These are phyloP conservation scores for Aspergillus felis DNA, from an alignment of 2,329 filamentous ascomycete species.

Conservation along the genomic window DNA sequence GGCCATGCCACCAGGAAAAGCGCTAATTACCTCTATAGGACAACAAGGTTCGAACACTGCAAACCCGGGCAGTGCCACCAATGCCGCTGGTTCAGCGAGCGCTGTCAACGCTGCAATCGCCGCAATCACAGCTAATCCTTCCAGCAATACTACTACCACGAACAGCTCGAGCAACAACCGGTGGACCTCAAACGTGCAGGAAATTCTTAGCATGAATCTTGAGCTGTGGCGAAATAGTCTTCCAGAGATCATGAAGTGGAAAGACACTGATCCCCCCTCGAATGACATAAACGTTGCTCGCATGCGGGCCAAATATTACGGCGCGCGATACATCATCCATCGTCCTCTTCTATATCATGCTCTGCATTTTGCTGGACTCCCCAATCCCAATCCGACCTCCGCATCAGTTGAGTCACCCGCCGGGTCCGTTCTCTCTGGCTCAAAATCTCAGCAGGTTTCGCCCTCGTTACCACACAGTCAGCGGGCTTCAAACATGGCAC, in stretches of 20 bases:
- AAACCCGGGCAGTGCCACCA: neutral
- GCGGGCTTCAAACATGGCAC: constrained; percentile 27
- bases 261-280: constrained; percentile 67
- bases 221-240: constrained; percentile 53
- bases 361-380: constrained; percentile 47
- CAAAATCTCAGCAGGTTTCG: constrained; percentile 34
- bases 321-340: constrained; percentile 83
- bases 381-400: constrained; percentile 31
- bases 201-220: constrained; percentile 46
- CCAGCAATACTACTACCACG: neutral
- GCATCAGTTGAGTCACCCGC: constrained; percentile 30
- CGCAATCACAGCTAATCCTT: neutral
- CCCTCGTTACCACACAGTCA: constrained; percentile 30
- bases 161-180: constrained; percentile 5
- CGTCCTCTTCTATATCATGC: constrained; percentile 68
- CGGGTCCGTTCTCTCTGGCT: constrained; percentile 20
- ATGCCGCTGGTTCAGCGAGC: neutral
- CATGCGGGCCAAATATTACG: constrained; percentile 90
- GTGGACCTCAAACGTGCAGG: constrained; percentile 38
- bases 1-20: neutral
- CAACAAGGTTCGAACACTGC: constrained; percentile 13
- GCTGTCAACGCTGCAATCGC: neutral
- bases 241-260: constrained; percentile 54
- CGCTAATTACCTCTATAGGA: constrained; percentile 13
- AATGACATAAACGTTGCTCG: constrained; percentile 75